Conservation (phyloP, 2,329 filamentous ascomycete species). For the Truncatella angustata region DNA sequence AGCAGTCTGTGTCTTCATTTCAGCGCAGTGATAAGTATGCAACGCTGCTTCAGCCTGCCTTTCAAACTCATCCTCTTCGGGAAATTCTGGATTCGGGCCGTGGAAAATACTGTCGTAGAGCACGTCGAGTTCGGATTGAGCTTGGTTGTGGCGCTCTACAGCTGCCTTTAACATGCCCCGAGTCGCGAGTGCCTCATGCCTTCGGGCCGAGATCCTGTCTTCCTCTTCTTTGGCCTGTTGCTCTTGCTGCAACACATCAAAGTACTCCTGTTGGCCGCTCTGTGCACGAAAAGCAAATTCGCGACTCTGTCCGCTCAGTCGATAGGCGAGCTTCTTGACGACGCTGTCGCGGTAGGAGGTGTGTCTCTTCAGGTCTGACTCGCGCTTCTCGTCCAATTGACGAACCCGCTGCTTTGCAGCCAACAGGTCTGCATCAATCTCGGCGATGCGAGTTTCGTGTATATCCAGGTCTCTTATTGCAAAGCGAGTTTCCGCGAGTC, state of each 20-base stretch:
- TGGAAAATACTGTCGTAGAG: conserved; percentile 6
- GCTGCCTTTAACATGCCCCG: not conserved
- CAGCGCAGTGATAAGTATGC: not conserved
- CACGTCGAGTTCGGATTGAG: not conserved
- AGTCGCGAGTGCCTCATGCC: not conserved
- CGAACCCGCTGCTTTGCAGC: not conserved
- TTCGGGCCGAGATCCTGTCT: not conserved
- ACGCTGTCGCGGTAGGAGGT: conserved; percentile 8
- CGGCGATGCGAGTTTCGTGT: not conserved
- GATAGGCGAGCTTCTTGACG: conserved; percentile 5
- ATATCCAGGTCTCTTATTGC: not conserved
- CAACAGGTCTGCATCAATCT: not conserved
- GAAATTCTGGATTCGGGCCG: conserved; percentile 3
- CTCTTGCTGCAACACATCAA: conserved; percentile 4
- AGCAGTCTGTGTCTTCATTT: not conserved
- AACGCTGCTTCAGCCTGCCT: not conserved
- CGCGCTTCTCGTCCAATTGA: conserved; percentile 5
- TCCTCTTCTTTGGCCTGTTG: conserved; percentile 6
- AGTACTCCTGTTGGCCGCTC: not conserved
- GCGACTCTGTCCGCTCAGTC: not conserved
- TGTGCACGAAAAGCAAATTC: not conserved
- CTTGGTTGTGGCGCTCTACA: not conserved
- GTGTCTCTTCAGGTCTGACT: conserved; percentile 2
- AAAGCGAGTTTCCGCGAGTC: not conserved
- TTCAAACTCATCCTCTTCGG: not conserved